Evolutionary conservation across 2,329 filamentous ascomycete species (phyloP).

Genomic region (Huntiella savannae): DNA sequence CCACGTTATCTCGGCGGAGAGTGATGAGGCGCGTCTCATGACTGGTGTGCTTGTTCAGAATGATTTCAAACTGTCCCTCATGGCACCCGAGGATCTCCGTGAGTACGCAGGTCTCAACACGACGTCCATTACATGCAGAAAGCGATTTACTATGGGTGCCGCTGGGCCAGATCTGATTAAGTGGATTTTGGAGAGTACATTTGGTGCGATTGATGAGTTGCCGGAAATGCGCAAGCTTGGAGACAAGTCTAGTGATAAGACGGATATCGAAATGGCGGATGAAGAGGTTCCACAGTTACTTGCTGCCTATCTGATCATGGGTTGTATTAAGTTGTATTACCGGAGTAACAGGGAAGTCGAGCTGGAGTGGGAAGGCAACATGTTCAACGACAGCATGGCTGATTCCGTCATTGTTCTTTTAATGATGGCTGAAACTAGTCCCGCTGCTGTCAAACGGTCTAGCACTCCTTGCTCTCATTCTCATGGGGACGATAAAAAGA

Average conservation of each 20-base stretch:
- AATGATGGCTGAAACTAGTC: conserved; percentile 79
- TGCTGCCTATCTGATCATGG: conserved; percentile 61
- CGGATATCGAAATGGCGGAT: conserved; percentile 35
- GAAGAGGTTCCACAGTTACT: conserved; percentile 40
- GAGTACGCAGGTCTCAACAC: conserved; percentile 96
- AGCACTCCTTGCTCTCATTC: conserved; percentile 18
- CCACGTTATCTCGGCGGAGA: conserved; percentile 17
- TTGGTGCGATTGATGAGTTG: conserved; percentile 63
- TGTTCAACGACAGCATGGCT: conserved; percentile 95
- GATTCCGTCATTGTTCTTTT: conserved; percentile 90
- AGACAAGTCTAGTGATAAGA: conserved; percentile 18
- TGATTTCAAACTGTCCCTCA: conserved; percentile 90
- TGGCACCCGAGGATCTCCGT: conserved; percentile 88
- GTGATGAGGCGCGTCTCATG: conserved; percentile 34
- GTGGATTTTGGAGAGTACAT: conserved; percentile 88
- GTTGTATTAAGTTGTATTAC: conserved; percentile 69
- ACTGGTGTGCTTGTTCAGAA: conserved; percentile 90
- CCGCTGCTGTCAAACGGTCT: conserved; percentile 71
- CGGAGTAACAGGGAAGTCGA: conserved; percentile 61
- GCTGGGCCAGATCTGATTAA: conserved; percentile 80
- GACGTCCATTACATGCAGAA: conserved; percentile 81
- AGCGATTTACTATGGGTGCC: conserved; percentile 70
- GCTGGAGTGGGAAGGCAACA: conserved; percentile 93
- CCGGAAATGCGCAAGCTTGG: conserved; percentile 30
- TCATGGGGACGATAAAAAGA: conserved; percentile 22